Base-by-base conservation (phyloP, 495 filamentous ascomycete genomes). In the Rhypophila decipiens region DNA sequence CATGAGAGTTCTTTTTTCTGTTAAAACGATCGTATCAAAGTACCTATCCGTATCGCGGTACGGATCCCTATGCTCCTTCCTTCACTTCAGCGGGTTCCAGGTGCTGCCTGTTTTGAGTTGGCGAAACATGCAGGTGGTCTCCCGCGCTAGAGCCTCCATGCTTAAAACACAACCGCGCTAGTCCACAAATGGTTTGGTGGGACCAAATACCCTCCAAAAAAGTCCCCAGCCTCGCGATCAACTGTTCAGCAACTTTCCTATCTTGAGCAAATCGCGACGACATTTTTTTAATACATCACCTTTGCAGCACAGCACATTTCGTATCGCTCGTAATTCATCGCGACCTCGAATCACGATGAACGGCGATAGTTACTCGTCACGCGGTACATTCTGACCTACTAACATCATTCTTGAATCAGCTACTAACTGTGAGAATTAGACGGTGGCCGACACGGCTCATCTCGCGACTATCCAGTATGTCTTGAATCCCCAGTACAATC, bases 311-410 rank as follows among this genome's bases (percentile, higher is more conserved):
- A 12, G 21, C 20, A 39, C 29, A 24, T 29, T 20, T 44, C 51
- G 38, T 51, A 55, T 51, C 54, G 37, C 36, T 24, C 10, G 38
- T 4, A 12, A n/a, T 29, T 24, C 8, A 42, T 24, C 37, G 24
- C 17, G 24, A 52, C 20, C 34, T 38, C 39, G 42, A 42, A 59
- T 62, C 69, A 83, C 48, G 50, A 95, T 95, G 88, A 93, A 91
- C 84, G 86, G 86, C 60, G 87, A 93, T 63, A 83, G 72, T 57
- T 91, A 91, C 67, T 83, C 86, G 50, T 80, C 85, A 64, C 82
- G 87, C 82, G 86, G 85, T 84, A 72, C 67, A 72, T 58, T 50
- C 43, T 46, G 41, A 27, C 18, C 39, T 31, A 51, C 42, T 47
- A 24, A 49, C 23, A 44, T 42, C 44, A 34, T 21, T 44, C 33